A percentile compares a stretch with the other conserved stretches of the same genome.
Evolutionary conservation across 2,329 filamentous ascomycete species (phyloP).

Genomic region (Chrysoporthe deuterocubensis): DNA sequence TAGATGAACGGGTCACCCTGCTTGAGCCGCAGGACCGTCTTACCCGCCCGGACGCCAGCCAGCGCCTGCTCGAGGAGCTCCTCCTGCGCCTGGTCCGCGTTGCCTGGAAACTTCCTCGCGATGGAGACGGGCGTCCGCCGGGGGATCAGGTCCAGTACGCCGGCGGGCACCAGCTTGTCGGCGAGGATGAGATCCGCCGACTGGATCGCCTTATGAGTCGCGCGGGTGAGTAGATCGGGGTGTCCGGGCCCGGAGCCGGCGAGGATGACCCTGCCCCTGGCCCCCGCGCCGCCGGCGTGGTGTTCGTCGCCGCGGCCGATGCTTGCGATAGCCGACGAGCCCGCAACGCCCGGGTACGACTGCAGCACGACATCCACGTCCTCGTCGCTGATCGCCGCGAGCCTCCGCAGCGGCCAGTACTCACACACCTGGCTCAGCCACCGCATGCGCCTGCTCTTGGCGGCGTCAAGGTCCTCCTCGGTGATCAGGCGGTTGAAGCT

Average conservation of each 20-base stretch:
- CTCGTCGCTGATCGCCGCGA: slow-evolving; percentile 77
- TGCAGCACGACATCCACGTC: slow-evolving; percentile 79
- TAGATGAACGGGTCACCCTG: slow-evolving; percentile 98
- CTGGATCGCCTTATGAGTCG: slow-evolving; percentile 76
- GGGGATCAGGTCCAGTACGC: slow-evolving; percentile 87
- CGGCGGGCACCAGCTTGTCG: slow-evolving; percentile 83
- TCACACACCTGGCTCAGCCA: slow-evolving; percentile 98
- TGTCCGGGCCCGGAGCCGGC: slow-evolving; percentile 93
- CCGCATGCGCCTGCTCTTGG: slow-evolving; percentile 80
- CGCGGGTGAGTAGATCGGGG: slow-evolving; percentile 85
- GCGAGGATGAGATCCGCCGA: slow-evolving; percentile 79
- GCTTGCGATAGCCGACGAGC: slow-evolving; percentile 24
- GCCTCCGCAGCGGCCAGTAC: slow-evolving; percentile 89
- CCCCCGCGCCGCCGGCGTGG: slow-evolving; percentile 30
- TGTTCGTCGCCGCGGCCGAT: slow-evolving; percentile 24
- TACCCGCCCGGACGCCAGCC: slow-evolving; percentile 65
- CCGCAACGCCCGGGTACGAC: slow-evolving; percentile 59
- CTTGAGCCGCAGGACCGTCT: slow-evolving; percentile 86
- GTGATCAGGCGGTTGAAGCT: slow-evolving; percentile 83
- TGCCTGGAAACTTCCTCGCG: slow-evolving; percentile 95
- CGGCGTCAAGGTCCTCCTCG: slow-evolving; percentile 72
- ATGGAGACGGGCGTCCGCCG: slow-evolving; percentile 89
- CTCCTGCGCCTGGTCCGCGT: slow-evolving; percentile 90
- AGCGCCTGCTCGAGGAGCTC: slow-evolving; percentile 83
- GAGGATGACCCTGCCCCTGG: slow-evolving; percentile 74